Evolutionary conservation across 495 filamentous ascomycete species (phyloP), one percentile per base, ranked within the genome.

Genomic region (Eremomyces bilateralis): DNA sequence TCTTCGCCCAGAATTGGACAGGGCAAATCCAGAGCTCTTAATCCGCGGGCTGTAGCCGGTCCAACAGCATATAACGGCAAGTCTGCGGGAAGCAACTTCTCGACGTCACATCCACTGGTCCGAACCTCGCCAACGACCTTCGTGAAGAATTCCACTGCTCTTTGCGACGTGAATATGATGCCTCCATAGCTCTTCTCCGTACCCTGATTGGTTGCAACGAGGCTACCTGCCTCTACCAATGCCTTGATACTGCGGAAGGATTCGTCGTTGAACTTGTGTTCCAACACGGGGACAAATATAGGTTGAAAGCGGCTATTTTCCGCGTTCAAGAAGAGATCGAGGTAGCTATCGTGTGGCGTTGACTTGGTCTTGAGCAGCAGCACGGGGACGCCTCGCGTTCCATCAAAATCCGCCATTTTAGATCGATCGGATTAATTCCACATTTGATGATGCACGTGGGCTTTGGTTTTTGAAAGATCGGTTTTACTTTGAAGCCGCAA

Each of bases 141-240:
- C 8, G 69, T 59, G 42, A 92, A 84, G 1, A 71, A 83, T 45
- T 94, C 88, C 8, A 93, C 88, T 4, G 88, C 79, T 15, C 90
- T 69, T 49, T 95, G 90, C 13, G 80, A 91, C 1, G 88, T 97
- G 52, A 97, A 90, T 31, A 94, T 77, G 33, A 94, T 49, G 1
- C 80, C 84, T 10, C 81, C 80, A 53, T 91, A 91, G 39, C 58
- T 51, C 39, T 58, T 50, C 33, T 53, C 41, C 6, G 41, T 36
- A 42, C 24, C 16, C 36, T 36, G 11, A 31, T 20, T 35, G 33
- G 1, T 29, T 33, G 32, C 37, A 31, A 18, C 4, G 31, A 58
- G 54, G 2, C 40, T 47, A 2, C 41, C 39, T 12, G 31, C 18
- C 4, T 33, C 39, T 41, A 75, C 53, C 21, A 61, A 44, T 4